These are phyloP conservation scores for Leccinum broughii DNA, from an alignment of 768 basidiomycete genomes.

Conservation along the genomic window DNA sequence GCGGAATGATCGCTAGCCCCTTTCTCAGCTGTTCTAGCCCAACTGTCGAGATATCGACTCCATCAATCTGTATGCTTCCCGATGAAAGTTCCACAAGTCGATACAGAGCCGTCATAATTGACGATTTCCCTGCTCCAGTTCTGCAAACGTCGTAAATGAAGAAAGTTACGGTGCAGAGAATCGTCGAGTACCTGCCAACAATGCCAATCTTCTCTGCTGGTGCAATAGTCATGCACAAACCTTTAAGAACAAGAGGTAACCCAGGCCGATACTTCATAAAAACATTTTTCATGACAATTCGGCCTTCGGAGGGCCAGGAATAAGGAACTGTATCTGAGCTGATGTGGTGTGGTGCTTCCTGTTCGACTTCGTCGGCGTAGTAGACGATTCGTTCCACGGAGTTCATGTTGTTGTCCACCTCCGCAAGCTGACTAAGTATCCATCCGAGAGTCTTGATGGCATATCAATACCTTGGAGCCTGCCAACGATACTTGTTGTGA, in stretches of 20 bases:
- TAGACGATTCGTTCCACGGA: constrained; percentile 83
- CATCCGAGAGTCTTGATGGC: constrained; percentile 59
- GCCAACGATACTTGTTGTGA: constrained; percentile 8
- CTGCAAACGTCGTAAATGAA: constrained; percentile 28
- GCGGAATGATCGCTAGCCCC: constrained; percentile 77
- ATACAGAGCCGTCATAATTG: constrained; percentile 86
- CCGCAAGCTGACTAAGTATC: constrained; percentile 76
- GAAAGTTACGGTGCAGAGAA: constrained; percentile 6
- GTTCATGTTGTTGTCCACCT: constrained; percentile 94
- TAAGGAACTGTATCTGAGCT: constrained; percentile 57
- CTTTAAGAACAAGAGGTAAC: constrained; percentile 86
- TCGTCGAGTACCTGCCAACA: constrained; percentile 54
- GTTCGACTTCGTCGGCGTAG: constrained; percentile 78
- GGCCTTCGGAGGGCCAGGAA: constrained; percentile 75
- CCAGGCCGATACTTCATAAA: constrained; percentile 84
- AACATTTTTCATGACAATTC: constrained; percentile 72
- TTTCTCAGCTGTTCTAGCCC: constrained; percentile 74
- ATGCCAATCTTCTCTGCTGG: constrained; percentile 92
- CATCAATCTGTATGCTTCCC: constrained; percentile 79
- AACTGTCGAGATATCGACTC: constrained; percentile 77
- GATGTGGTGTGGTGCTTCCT: constrained; percentile 73
- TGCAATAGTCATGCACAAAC: constrained; percentile 65
- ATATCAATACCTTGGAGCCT: constrained; percentile 2
- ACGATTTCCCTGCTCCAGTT: constrained; percentile 88
- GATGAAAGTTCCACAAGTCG: constrained; percentile 78